These are phyloP conservation scores for Borovskyia barvae DNA, from an alignment of 208 protist species.

Conservation along the genomic window DNA sequence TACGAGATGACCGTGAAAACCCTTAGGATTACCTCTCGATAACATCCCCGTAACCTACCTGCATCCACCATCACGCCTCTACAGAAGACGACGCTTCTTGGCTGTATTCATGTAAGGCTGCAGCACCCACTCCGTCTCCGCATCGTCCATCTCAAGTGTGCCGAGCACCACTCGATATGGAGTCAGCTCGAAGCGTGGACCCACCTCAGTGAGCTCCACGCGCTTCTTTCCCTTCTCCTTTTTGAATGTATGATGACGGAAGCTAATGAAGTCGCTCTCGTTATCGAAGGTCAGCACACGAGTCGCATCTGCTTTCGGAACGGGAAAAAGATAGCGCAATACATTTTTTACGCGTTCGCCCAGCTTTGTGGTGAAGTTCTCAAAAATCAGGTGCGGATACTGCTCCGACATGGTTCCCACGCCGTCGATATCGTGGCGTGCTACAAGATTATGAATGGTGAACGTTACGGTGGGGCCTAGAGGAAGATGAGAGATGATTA, in stretches of 20 bases:
- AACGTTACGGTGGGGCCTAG: conserved; percentile 99
- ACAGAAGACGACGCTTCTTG: conserved; percentile 92
- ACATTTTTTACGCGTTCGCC: conserved; percentile 94
- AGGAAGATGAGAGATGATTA: conserved; percentile 98
- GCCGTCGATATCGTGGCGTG: conserved; percentile 96
- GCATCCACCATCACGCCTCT: not conserved
- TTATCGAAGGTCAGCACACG: conserved; percentile 99
- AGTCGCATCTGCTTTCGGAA: conserved; percentile 94
- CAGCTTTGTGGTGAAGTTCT: conserved; percentile 97
- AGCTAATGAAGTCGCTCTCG: conserved; percentile 98
- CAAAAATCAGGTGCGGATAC: conserved; percentile 98
- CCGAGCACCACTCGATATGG: conserved; percentile 97
- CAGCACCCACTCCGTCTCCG: conserved; percentile 98
- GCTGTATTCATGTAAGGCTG: conserved; percentile 98
- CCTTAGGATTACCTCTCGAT: too few relatives aligned
- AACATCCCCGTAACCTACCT: too few relatives aligned
- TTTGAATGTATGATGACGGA: conserved; percentile 97
- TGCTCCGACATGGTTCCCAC: conserved; percentile 92
- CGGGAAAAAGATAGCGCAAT: conserved; percentile 98
- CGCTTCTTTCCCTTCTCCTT: conserved; percentile 43
- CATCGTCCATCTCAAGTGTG: conserved; percentile 94
- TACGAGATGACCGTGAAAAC: too few relatives aligned
- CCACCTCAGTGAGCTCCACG: conserved; percentile 97
- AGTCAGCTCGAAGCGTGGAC: conserved; percentile 98
- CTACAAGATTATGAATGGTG: conserved; percentile 95